Base-by-base conservation (phyloP, 352 stramenopile species). In the Pythium biforme region DNA sequence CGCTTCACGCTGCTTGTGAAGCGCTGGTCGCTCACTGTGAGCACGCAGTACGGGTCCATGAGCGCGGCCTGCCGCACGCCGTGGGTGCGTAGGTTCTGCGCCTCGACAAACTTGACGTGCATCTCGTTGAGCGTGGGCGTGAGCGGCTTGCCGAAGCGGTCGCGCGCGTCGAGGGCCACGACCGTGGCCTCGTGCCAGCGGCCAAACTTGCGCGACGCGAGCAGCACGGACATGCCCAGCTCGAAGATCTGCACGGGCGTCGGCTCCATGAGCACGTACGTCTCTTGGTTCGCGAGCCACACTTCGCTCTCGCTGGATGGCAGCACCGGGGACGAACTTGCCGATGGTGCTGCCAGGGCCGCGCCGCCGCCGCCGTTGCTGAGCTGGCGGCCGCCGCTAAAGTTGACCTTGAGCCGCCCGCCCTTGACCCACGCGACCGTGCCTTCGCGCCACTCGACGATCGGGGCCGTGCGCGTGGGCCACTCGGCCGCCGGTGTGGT, bases 371-470 rank as follows among this genome's bases (percentile, higher is more conserved):
- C 54, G 20, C 49, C 59, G 11, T 59, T 66, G 33, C 62, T 68
- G 29, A 83, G 69, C 57, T 83, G 71, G 12, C 75, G 72, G 0
- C 73, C 73, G 27, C 64, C 68, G 23, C 69, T 74, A 47, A 85
- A 87, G 41, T 83, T 83, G 54, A 88, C 76, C 58, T 86, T 86
- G 41, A 88, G 64, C 43, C 75, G 72, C 4, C 76, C 74, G 39
- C 80, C 79, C 52, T 76, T 77, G 48, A 88, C 75, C 78, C 78
- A 86, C 40, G 76, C 68, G 27, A 88, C 76, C 1, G 73, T 84
- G 46, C 76, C 78, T 61, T 88, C 73, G 15, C 78, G 74, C 78
- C 78, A 88, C 59, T 88, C 78, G 40, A 73, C 60, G 22, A 55
- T 20, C 20, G 55, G 56, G n/a, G 19, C 23, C 26, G 33, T 53